Conservation (phyloP, 305 asterid species). For the Plantago coronopus region DNA sequence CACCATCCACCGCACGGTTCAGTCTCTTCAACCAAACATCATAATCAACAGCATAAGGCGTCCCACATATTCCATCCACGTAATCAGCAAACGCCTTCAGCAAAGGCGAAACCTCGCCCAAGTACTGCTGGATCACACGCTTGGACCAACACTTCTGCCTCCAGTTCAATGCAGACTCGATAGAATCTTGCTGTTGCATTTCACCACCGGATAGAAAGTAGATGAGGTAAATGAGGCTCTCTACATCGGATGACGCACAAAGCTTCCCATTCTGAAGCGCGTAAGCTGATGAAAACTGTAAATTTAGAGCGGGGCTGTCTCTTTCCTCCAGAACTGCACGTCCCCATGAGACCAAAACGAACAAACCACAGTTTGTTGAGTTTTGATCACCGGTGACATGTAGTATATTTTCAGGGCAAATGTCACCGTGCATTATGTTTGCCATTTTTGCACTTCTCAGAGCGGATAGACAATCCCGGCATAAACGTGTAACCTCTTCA, state of each 20-base stretch:
- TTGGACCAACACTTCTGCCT: constrained; percentile 63
- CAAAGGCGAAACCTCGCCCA: constrained; percentile 65
- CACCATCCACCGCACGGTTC: constrained; percentile 43
- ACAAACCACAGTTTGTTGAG: constrained; percentile 24
- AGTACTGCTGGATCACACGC: constrained; percentile 50
- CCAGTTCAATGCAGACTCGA: constrained; percentile 73
- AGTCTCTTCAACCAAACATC: constrained; percentile 69
- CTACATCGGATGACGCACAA: constrained; percentile 77
- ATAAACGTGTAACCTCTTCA: constrained; percentile 59
- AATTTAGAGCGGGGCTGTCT: constrained; percentile 63
- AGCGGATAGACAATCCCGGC: constrained; percentile 68
- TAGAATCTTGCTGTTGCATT: constrained; percentile 60
- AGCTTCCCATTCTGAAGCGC: constrained; percentile 79
- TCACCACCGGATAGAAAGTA: constrained; percentile 56
- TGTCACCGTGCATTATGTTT: constrained; percentile 70
- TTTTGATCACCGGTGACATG: constrained; percentile 30
- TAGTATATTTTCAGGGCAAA: constrained; percentile 57
- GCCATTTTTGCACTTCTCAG: constrained; percentile 57
- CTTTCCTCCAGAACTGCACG: constrained; percentile 75
- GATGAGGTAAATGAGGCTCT: constrained; percentile 62
- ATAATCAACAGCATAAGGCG: constrained; percentile 66
- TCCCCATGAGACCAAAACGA: constrained; percentile 70
- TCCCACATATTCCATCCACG: constrained; percentile 64
- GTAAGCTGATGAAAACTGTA: constrained; percentile 67
- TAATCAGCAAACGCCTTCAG: constrained; percentile 79